phyloP scores from a whole-genome alignment of 2,329 filamentous ascomycete genomes.

The Aspergillus fumigatiaffinis region DNA sequence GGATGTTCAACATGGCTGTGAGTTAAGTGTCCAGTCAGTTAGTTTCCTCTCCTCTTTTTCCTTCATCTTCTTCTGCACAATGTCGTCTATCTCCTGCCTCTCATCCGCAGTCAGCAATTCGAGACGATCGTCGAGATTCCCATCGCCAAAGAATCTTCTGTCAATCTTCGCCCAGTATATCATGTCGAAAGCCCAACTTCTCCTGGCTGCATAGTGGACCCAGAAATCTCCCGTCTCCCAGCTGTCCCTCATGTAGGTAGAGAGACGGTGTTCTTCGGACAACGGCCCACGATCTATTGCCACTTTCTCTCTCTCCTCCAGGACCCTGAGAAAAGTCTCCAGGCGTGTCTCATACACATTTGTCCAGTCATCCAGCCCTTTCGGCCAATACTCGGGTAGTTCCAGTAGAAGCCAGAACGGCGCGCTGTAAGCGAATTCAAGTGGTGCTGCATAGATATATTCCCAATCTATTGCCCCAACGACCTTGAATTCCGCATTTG shows the following conservation, averaged over 20 bases:
- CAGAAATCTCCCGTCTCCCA: constrained; percentile 21
- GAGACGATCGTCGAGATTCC: constrained; percentile 11
- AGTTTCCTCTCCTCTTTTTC: too few relatives aligned
- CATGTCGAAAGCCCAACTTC: constrained; percentile 23
- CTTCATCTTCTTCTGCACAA: too few relatives aligned
- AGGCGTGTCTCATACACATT: constrained; percentile 10
- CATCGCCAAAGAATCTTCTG: constrained; percentile 19
- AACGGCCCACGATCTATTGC: constrained; percentile 1
- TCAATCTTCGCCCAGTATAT: constrained; percentile 25
- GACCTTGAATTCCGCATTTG: constrained; percentile 17
- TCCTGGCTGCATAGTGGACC: constrained; percentile 20
- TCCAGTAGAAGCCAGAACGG: constrained; percentile 17
- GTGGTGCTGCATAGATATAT: constrained; percentile 20
- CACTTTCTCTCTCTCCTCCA: constrained; percentile 8
- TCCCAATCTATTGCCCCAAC: constrained; percentile 27
- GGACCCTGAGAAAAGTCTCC: constrained; percentile 13
- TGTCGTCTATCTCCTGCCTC: background rate
- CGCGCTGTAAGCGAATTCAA: constrained; percentile 13
- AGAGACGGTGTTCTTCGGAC: constrained; percentile 9
- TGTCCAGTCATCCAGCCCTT: constrained; percentile 18
- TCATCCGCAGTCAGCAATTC: constrained; percentile 16
- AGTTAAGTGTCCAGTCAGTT: too few relatives aligned
- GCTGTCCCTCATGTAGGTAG: constrained; percentile 14
- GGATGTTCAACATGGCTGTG: too few relatives aligned
- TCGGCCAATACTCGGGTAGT: constrained; percentile 18